These are phyloP conservation scores for Paralagenidium karlingii DNA, from an alignment of 352 stramenopile genomes.

Conservation along the genomic window DNA sequence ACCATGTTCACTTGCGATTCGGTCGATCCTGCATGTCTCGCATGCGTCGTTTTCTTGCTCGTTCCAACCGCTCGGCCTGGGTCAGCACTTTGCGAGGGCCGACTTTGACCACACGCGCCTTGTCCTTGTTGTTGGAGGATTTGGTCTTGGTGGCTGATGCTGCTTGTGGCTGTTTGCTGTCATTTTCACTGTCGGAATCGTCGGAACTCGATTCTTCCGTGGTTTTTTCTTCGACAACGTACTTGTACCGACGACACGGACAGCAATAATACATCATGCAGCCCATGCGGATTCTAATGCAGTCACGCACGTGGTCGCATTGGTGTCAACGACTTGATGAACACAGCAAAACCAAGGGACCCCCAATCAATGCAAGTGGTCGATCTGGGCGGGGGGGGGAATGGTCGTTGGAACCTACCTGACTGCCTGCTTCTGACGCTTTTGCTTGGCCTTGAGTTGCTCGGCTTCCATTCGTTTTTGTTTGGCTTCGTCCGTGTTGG, in stretches of 20 bases:
- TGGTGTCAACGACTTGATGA: too few relatives aligned
- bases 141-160: slow-evolving; percentile 5
- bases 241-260: slow-evolving; percentile 37
- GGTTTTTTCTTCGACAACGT: slow-evolving; percentile 28
- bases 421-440: slow-evolving; percentile 42
- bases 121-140: slow-evolving; percentile 18
- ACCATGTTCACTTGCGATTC: too few relatives aligned
- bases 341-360: too few relatives aligned
- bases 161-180: slow-evolving; percentile 16
- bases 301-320: too few relatives aligned
- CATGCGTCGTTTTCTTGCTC: slow-evolving; percentile 38
- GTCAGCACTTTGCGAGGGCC: slow-evolving; percentile 45
- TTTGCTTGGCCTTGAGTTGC: slow-evolving; percentile 15
- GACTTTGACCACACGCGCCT: slow-evolving; percentile 39
- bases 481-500: slow-evolving; percentile 15
- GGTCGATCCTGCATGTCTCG: slow-evolving; percentile 59
- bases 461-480: slow-evolving; percentile 12
- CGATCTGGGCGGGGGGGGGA: not conserved
- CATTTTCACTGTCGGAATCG: slow-evolving; percentile 20
- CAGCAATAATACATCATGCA: slow-evolving; percentile 55
- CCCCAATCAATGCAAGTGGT: not conserved
- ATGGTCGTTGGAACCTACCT: too few relatives aligned
- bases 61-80: slow-evolving; percentile 50
- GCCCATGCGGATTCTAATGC: slow-evolving; percentile 48
- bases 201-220: slow-evolving; percentile 8